These are phyloP conservation scores for Epichloe typhina DNA, from an alignment of 2,329 filamentous ascomycete species.

Conservation along the genomic window DNA sequence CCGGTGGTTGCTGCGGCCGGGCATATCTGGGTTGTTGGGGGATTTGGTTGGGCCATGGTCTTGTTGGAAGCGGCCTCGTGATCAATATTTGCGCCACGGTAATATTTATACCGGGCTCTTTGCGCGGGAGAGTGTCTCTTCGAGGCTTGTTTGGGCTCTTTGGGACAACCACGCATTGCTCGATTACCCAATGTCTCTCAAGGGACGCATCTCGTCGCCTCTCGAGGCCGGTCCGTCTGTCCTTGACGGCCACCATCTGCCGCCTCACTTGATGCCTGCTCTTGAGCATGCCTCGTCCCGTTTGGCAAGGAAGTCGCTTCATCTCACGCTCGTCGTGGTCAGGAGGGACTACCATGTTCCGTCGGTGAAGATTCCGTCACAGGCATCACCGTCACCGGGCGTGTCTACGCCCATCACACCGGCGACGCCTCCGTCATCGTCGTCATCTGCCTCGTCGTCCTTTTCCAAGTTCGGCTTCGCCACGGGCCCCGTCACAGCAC, in stretches of 20 bases:
- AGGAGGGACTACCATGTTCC: conserved; percentile 43
- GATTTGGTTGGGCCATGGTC: no score
- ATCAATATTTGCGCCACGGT: neutral
- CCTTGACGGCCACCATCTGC: conserved; percentile 44
- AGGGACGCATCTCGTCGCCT: conserved; percentile 46
- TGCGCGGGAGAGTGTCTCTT: no score
- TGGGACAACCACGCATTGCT: no score
- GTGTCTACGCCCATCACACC: conserved; percentile 9
- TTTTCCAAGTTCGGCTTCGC: conserved; percentile 6
- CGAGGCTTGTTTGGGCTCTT: no score
- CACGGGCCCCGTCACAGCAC: conserved; percentile 17
- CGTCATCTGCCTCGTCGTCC: neutral
- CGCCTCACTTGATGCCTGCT: conserved; percentile 37
- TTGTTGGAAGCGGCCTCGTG: neutral
- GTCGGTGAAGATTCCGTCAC: conserved; percentile 14
- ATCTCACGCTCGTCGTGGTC: conserved; percentile 45
- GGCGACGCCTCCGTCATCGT: conserved; percentile 18
- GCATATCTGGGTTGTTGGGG: neutral
- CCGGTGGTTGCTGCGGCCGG: no score
- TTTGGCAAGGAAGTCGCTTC: conserved; percentile 39
- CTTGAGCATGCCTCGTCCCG: conserved; percentile 45
- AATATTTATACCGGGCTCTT: neutral
- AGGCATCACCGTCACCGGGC: conserved; percentile 6
- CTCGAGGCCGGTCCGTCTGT: conserved; percentile 49
- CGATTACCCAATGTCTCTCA: conserved; percentile 29